Evolutionary conservation across 2,329 filamentous ascomycete species (phyloP).

Genomic region (Epichloe elymi): DNA sequence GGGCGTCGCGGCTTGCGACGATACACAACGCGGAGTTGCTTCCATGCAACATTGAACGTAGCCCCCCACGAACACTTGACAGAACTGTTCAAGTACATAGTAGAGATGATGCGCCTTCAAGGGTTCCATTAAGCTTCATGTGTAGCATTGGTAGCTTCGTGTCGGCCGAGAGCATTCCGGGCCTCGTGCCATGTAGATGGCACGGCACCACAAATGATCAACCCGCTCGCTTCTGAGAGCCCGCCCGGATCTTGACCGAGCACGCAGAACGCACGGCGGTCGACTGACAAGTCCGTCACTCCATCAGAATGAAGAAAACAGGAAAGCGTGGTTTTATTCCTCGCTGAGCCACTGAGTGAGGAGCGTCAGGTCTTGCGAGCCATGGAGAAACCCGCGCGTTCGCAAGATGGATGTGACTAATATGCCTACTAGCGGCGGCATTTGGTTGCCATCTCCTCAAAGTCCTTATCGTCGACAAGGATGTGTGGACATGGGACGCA

Average conservation of each 20-base stretch:
- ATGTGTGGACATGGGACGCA: background rate
- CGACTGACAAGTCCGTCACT: constrained; percentile 1
- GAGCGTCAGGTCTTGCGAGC: background rate
- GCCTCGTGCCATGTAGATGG: constrained; percentile 2
- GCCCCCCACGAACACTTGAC: background rate
- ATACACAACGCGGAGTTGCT: constrained; percentile 1
- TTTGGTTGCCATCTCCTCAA: constrained; percentile 4
- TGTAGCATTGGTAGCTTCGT: background rate
- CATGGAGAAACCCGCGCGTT: constrained; percentile 2
- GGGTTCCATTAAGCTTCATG: background rate
- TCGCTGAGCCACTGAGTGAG: background rate
- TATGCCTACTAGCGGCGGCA: constrained; percentile 8
- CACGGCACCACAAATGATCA: constrained; percentile 2
- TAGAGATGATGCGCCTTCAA: background rate
- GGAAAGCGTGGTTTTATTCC: background rate
- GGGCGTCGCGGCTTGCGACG: constrained; percentile 3
- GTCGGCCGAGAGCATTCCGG: constrained; percentile 4
- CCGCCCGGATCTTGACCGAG: constrained; percentile 5
- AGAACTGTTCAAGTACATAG: background rate
- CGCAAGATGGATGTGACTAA: background rate
- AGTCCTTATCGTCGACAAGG: constrained; percentile 6
- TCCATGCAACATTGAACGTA: constrained; percentile 1
- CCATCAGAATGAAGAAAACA: background rate
- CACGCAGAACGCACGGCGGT: constrained; percentile 2
- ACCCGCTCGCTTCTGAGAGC: background rate